phyloP scores from a whole-genome alignment of 2,329 filamentous ascomycete genomes.

The Aspergillus novoparasiticus region DNA sequence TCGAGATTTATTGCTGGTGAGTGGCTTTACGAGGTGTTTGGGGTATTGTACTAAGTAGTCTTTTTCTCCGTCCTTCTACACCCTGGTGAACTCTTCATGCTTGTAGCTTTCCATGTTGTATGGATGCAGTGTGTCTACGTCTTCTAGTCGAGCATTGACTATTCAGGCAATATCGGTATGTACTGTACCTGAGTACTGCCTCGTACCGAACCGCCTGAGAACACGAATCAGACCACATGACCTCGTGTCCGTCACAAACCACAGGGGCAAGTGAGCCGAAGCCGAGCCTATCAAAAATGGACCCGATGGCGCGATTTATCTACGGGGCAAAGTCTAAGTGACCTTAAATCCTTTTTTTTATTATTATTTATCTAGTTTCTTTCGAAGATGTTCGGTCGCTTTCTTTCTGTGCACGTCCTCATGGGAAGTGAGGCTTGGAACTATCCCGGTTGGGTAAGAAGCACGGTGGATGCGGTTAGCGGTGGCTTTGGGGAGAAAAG shows the following conservation, averaged over 20 bases:
- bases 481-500: background rate
- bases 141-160: too few relatives aligned
- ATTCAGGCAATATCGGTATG: too few relatives aligned
- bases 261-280: constrained; percentile 15
- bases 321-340: constrained; percentile 4
- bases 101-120: background rate
- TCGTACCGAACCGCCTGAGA: background rate
- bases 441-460: background rate
- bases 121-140: too few relatives aligned
- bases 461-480: background rate
- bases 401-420: background rate
- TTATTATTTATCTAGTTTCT: background rate
- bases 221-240: constrained; percentile 7
- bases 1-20: background rate
- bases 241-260: constrained; percentile 11
- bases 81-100: too few relatives aligned
- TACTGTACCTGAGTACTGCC: background rate
- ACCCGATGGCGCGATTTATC: constrained; percentile 4
- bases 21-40: too few relatives aligned
- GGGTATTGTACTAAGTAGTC: background rate
- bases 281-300: constrained; percentile 5
- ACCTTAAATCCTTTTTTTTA: background rate
- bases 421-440: background rate
- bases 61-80: background rate
- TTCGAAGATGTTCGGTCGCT: background rate